Conservation (phyloP, 805 yeast species). For the Wickerhamomyces xylosicus region DNA sequence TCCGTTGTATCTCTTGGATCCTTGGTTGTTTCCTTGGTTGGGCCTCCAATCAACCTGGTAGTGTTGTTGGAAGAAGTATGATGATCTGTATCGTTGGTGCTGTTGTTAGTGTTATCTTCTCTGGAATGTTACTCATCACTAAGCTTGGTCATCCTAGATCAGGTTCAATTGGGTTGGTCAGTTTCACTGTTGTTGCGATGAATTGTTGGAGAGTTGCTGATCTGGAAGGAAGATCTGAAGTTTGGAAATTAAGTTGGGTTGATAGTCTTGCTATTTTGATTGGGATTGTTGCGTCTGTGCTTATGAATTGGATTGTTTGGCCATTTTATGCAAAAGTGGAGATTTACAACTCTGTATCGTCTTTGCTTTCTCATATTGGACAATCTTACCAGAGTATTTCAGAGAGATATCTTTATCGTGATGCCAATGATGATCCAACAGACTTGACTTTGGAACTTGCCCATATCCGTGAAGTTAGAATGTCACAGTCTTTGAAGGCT, state of each 20-base stretch:
- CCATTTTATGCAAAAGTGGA: conserved; percentile 35
- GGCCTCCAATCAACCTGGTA: conserved; percentile 28
- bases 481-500: conserved; percentile 33
- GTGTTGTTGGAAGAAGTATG: conserved; percentile 24
- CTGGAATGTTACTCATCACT: neutral
- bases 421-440: conserved; percentile 35
- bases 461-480: conserved; percentile 36
- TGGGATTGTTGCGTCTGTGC: conserved; percentile 26
- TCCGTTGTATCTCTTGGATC: conserved; percentile 26
- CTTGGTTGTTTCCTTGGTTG: conserved; percentile 39
- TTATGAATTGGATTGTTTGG: conserved; percentile 36
- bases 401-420: conserved; percentile 38
- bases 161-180: conserved; percentile 27
- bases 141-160: conserved; percentile 30
- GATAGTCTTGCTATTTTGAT: conserved; percentile 28
- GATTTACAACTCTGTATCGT: conserved; percentile 27
- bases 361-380: conserved; percentile 30
- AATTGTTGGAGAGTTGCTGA: conserved; percentile 14
- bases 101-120: conserved; percentile 19
- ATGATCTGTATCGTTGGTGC: conserved; percentile 24
- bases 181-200: conserved; percentile 30
- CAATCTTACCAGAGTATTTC: conserved; percentile 37
- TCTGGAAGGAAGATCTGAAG: conserved; percentile 12
- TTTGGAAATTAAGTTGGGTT: conserved; percentile 31
- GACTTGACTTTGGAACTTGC: conserved; percentile 31